Base-by-base conservation (phyloP, 179 eudicot genomes). In the Silene vulgaris region DNA sequence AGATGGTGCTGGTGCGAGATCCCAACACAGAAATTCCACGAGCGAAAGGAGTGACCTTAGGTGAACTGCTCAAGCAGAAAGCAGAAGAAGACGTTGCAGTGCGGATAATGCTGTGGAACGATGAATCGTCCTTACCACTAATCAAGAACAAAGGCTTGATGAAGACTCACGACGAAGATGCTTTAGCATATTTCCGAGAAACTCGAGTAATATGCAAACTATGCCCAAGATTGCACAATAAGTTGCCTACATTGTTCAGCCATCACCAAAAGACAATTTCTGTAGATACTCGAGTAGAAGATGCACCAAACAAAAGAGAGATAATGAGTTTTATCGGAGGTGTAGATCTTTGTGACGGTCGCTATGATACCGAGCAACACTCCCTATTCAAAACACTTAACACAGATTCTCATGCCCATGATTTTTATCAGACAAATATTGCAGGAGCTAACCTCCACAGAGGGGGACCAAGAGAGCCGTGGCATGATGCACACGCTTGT, bases 81-180 rank as follows among this genome's bases (percentile, higher is more conserved):
- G 93, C 97, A 32, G 96, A 84, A 68, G 97, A 95, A 87, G 93
- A 93, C 14, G 99, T 93, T 4, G 93, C 93, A 45, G 96, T 90
- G 62, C 86, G 96, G 72, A 80, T 88, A 52, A 82, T 95, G 90
- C 85, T 90, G 4, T 90, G 97, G 96, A 81, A 95, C 66, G 96
- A 93, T 21, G 93, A 90, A 81, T 90, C 97, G 57, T 89, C 92
- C 40, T 74, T 93, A 70, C 97, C 97, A 7, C 50, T 90, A 54
- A 85, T 96, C 82, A 96, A 89, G 82, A 96, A 93, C 87, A 87
- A 86, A 86, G 97, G 97, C 62, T 60, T 89, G 5, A 91, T 91
- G 97, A 83, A 78, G 81, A 93, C 96, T 4, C 88, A 87, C 17
- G 97, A 90, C 16, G 90, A 90, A 80, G 90, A 87, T 59, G 84